Evolutionary conservation across 768 basidiomycete species (phyloP).

Genomic region (Pleurotus cornucopiae): DNA sequence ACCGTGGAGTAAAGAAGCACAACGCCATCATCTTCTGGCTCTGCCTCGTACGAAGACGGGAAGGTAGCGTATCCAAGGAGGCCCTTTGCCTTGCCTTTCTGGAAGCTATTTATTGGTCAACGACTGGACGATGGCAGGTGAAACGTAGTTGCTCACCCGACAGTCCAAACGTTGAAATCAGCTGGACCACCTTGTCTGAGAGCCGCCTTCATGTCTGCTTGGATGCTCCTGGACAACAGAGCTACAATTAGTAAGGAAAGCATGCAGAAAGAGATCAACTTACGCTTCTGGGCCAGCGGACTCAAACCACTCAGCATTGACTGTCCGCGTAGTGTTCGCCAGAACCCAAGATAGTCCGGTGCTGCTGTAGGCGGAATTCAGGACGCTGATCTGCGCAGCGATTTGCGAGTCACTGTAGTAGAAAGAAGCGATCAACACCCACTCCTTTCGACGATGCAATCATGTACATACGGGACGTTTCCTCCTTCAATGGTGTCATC

Average conservation of each 20-base stretch:
- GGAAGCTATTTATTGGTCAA: constrained; percentile 24
- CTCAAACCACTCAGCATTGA: constrained; percentile 8
- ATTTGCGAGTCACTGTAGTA: constrained; percentile 32
- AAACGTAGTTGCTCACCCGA: constrained; percentile 29
- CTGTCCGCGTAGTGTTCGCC: constrained; percentile 13
- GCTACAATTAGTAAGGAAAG: constrained; percentile 43
- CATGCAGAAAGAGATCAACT: constrained; percentile 21
- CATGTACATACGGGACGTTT: constrained; percentile 32
- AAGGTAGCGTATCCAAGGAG: constrained; percentile 54
- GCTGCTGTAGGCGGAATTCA: constrained; percentile 37
- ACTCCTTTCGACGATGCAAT: background rate
- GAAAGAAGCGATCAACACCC: constrained; percentile 4
- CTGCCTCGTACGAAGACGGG: constrained; percentile 34
- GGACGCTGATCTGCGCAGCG: constrained; percentile 30
- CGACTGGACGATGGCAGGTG: background rate
- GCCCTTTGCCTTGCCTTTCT: constrained; percentile 30
- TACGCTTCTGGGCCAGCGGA: constrained; percentile 19
- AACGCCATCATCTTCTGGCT: constrained; percentile 46
- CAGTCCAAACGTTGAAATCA: constrained; percentile 47
- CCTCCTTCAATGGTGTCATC: constrained; percentile 31
- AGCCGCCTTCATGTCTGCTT: constrained; percentile 46
- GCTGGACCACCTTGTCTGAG: constrained; percentile 35
- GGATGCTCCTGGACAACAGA: constrained; percentile 28
- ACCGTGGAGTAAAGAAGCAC: constrained; percentile 37
- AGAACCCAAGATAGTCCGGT: constrained; percentile 36